Conservation (phyloP, 2,329 filamentous ascomycete species). For the Talaromyces sp. region DNA sequence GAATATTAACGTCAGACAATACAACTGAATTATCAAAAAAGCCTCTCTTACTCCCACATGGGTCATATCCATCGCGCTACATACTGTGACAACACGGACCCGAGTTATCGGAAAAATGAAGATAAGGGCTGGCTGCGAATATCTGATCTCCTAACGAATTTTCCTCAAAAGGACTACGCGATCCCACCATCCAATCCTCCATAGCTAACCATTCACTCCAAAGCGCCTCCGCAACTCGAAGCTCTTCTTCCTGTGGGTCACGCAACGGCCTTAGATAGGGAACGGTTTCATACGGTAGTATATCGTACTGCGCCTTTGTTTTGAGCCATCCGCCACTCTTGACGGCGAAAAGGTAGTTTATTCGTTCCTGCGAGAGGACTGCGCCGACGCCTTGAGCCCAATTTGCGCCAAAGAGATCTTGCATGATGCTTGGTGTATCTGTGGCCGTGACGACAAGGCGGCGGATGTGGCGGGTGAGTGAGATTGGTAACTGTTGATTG, state of each 20-base stretch:
- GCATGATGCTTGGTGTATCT: slow-evolving; percentile 76
- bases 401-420: slow-evolving; percentile 89
- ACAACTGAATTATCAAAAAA: too few species aligned
- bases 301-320: slow-evolving; percentile 88
- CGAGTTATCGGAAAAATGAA: neutral
- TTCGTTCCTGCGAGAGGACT: slow-evolving; percentile 83
- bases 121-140: neutral
- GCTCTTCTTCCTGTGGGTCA: slow-evolving; percentile 72
- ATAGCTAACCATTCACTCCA: slow-evolving; percentile 97
- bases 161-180: slow-evolving; percentile 49
- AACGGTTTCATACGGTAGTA: slow-evolving; percentile 74
- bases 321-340: slow-evolving; percentile 87
- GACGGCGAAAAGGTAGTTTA: slow-evolving; percentile 91
- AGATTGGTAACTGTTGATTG: slow-evolving; percentile 47
- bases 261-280: slow-evolving; percentile 82
- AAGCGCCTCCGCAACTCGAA: slow-evolving; percentile 72
- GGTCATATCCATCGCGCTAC: neutral
- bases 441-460: slow-evolving; percentile 90
- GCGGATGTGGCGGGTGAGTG: slow-evolving; percentile 83
- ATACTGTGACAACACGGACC: neutral
- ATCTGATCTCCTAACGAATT: neutral
- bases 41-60: neutral
- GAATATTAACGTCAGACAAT: too few species aligned
- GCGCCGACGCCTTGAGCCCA: slow-evolving; percentile 73
- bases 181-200: slow-evolving; percentile 97